These are phyloP conservation scores for Chytridiales sp. DNA, from an alignment of 371 early-diverging fungal genomes.

Conservation along the genomic window DNA sequence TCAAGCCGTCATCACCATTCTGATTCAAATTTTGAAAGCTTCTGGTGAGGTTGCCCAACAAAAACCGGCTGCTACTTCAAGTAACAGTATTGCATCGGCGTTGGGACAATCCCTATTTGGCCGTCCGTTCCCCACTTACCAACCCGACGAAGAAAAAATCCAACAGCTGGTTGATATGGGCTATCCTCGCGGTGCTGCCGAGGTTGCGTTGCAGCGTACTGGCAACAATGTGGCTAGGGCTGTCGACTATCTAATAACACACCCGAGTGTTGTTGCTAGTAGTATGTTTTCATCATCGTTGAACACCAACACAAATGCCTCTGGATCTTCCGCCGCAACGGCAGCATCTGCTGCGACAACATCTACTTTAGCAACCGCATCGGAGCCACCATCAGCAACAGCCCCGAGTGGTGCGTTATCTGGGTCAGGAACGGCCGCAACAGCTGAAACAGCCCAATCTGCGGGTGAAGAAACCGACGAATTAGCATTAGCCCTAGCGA, in stretches of 20 bases:
- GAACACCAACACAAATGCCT: constrained; percentile 7
- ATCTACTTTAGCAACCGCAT: constrained; percentile 7
- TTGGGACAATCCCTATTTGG: constrained; percentile 36
- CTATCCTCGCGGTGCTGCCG: constrained; percentile 79
- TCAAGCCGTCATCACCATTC: constrained; percentile 54
- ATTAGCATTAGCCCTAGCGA: constrained; percentile 5
- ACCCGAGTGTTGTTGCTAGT: constrained; percentile 65
- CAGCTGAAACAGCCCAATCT: constrained; percentile 16
- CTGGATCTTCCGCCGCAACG: constrained; percentile 3
- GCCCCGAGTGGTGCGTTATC: not conserved
- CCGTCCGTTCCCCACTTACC: constrained; percentile 26
- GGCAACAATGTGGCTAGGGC: constrained; percentile 83
- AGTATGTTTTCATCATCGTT: constrained; percentile 15
- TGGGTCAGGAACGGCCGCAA: constrained; percentile 20
- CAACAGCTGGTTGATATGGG: constrained; percentile 86
- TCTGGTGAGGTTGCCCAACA: constrained; percentile 58
- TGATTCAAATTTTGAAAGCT: constrained; percentile 69
- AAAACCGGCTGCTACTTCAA: constrained; percentile 23
- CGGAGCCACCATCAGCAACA: not conserved
- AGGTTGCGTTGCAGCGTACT: constrained; percentile 74
- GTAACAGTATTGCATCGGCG: constrained; percentile 5
- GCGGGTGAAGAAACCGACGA: constrained; percentile 27
- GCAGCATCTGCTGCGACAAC: constrained; percentile 2
- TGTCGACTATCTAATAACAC: constrained; percentile 83
- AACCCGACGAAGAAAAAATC: constrained; percentile 64